Evolutionary conservation across 306 rosid species (phyloP).

Genomic region (Hippophae tibetana): DNA sequence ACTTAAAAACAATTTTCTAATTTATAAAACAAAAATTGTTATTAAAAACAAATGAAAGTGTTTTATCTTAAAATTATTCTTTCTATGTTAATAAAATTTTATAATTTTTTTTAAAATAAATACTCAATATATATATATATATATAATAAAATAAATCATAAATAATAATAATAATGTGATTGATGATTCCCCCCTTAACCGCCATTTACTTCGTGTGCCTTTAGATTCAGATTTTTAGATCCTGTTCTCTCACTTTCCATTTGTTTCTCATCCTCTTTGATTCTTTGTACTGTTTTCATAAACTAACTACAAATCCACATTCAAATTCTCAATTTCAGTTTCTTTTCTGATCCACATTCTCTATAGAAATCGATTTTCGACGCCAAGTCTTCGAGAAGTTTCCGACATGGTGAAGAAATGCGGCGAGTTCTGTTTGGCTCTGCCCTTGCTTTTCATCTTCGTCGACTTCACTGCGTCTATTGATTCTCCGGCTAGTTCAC

Average conservation of each 20-base stretch:
- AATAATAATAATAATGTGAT: neutral
- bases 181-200: constrained; percentile 16
- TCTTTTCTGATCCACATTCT: constrained; percentile 30
- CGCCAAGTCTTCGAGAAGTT: neutral
- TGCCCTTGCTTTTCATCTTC: constrained; percentile 20
- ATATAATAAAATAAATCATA: no score
- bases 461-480: constrained; percentile 19
- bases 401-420: constrained; percentile 30
- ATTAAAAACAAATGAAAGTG: no score
- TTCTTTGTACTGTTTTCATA: no score
- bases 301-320: constrained; percentile 11
- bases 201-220: constrained; percentile 2
- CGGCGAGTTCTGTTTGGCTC: constrained; percentile 9
- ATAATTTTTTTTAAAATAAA: neutral
- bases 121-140: no score
- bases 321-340: neutral
- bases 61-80: no score
- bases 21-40: no score
- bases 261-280: no score
- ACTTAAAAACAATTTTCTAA: no score
- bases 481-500: constrained; percentile 25
- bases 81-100: neutral
- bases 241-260: constrained; percentile 2
- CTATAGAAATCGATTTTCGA: neutral
- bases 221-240: no score